Evolutionary conservation across 495 filamentous ascomycete genomes (phyloP), one percentile per base, ranked within the genome.

Genomic region (Penicillium bovifimosum): DNA sequence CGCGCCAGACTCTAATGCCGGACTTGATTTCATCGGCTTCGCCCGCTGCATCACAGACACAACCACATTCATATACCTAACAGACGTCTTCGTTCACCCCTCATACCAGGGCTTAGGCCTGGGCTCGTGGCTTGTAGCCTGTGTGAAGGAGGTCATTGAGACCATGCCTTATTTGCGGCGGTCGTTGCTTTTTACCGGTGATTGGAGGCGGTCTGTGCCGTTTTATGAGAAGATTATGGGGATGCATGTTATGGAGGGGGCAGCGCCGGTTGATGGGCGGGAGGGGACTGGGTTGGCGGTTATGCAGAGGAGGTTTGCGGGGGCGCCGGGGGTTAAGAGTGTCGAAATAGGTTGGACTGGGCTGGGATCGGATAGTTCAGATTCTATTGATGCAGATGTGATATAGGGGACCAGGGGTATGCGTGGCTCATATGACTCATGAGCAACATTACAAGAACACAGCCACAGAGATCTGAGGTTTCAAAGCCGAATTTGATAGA

Each of bases 21-120:
- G 7, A 17, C 9, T 29, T 4, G 35, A 63, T 32, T 72, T 74
- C 42, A 73, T 88, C 33, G 86, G 84, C 6, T 68, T 88, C 16
- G 83, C 78, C 9, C 75, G 85, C 7, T 60, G 86, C 6, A 63
- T 88, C 20, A 90, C 85, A 0, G 86, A 88, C 56, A 63, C 77
- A 53, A 72, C 80, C 9, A 84, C 83, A 0, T 79, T 85, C 53
- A 82, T 74, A n/a, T 88, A 86, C 57, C 68, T 88, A 18, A 85
- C 85, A 9, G 86, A 88, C 50, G 80, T 90, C 18, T 90, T 82
- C 53, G 67, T 88, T 6, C 50, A 81, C 0, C 60, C 70, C 0
- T 70, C 77, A 44, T 72, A 82, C 43, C 79, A 85, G 48, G 74
- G 78, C 0, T 65, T 73, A n/a, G 85, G 85, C 0, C 70, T 90